Evolutionary conservation across 352 stramenopile species (phyloP).

Genomic region (Poterioochromonas sp.): DNA sequence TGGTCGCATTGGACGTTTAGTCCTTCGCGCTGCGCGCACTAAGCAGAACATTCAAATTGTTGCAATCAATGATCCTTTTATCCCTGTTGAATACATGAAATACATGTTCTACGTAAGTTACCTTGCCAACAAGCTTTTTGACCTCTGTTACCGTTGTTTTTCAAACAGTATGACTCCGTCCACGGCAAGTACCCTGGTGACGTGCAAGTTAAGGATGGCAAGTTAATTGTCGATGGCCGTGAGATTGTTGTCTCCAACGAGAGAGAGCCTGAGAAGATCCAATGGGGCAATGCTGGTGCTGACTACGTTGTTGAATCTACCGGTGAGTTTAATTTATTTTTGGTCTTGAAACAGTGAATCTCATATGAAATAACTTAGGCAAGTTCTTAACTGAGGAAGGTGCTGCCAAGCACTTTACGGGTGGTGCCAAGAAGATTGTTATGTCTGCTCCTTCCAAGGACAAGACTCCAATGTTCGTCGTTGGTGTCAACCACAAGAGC

Average conservation of each 20-base stretch:
- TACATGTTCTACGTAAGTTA: slow-evolving; percentile 64
- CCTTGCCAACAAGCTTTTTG: neutral
- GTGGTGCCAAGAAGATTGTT: slow-evolving; percentile 89
- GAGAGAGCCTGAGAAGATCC: slow-evolving; percentile 83
- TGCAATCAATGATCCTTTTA: slow-evolving; percentile 88
- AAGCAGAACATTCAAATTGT: slow-evolving; percentile 77
- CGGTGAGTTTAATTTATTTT: slow-evolving; percentile 46
- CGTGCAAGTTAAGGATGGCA: slow-evolving; percentile 63
- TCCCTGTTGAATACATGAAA: slow-evolving; percentile 78
- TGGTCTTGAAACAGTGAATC: neutral
- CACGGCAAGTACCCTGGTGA: slow-evolving; percentile 68
- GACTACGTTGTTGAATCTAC: slow-evolving; percentile 90
- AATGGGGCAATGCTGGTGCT: slow-evolving; percentile 72
- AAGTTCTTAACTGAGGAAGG: slow-evolving; percentile 65
- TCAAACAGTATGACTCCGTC: slow-evolving; percentile 60
- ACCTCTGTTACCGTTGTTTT: neutral
- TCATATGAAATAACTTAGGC: neutral
- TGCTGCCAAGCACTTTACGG: slow-evolving; percentile 67
- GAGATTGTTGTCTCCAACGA: slow-evolving; percentile 83
- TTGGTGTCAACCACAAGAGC: slow-evolving; percentile 80
- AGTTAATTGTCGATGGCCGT: slow-evolving; percentile 82
- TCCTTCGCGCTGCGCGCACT: slow-evolving; percentile 60
- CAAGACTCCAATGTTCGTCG: slow-evolving; percentile 86
- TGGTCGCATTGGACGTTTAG: slow-evolving; percentile 80
- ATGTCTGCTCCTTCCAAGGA: slow-evolving; percentile 87